These are phyloP conservation scores for Hymenoscyphus scutula DNA, from an alignment of 2,329 filamentous ascomycete species.

Conservation along the genomic window DNA sequence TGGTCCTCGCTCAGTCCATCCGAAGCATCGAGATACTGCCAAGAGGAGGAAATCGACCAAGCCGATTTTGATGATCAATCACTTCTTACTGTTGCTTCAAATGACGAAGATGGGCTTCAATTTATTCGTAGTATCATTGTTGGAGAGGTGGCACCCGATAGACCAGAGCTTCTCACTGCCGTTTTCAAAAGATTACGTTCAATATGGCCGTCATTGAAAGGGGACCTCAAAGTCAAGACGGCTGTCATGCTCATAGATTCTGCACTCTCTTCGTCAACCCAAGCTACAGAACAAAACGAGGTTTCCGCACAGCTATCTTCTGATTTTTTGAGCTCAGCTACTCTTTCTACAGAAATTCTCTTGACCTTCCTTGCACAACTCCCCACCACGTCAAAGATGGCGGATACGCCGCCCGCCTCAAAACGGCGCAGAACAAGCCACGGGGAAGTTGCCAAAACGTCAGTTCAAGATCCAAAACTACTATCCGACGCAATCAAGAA, in stretches of 20 bases:
- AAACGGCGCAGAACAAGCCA: constrained; percentile 80
- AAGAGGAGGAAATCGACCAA: constrained; percentile 46
- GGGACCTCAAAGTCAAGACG: constrained; percentile 56
- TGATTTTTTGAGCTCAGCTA: constrained; percentile 69
- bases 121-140: constrained; percentile 51
- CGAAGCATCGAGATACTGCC: constrained; percentile 50
- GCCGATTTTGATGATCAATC: constrained; percentile 51
- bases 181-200: constrained; percentile 67
- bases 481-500: constrained; percentile 67
- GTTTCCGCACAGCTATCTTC: constrained; percentile 58
- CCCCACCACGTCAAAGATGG: constrained; percentile 69
- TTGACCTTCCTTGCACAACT: constrained; percentile 70
- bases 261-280: constrained; percentile 45
- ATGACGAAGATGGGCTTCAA: constrained; percentile 56
- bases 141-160: constrained; percentile 42
- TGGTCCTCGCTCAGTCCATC: constrained; percentile 60
- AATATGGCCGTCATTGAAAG: constrained; percentile 72
- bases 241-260: constrained; percentile 63
- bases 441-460: constrained; percentile 60
- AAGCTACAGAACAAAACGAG: constrained; percentile 31
- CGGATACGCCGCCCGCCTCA: constrained; percentile 67
- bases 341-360: constrained; percentile 72
- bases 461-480: constrained; percentile 62
- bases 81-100: constrained; percentile 51
- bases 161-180: constrained; percentile 55